Conservation (phyloP, 2,329 filamentous ascomycete species). For the Colletotrichum musae region DNA sequence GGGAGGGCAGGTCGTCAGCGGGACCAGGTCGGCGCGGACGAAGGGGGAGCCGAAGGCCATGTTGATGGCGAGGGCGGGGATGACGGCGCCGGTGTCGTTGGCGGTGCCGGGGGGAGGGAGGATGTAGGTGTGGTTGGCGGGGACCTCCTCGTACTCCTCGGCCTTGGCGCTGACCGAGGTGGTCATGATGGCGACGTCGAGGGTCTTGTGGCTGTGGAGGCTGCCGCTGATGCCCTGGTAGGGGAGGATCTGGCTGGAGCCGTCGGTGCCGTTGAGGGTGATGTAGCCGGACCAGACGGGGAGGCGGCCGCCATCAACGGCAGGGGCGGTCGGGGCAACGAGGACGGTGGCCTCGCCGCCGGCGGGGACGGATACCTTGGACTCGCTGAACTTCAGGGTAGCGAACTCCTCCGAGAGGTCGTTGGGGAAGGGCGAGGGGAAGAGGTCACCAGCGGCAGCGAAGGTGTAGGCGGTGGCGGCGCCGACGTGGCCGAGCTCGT, state of each 20-base stretch:
- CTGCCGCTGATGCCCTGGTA: slow-evolving; percentile 58
- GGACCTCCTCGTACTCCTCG: slow-evolving; percentile 44
- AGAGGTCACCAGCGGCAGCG: slow-evolving; percentile 50
- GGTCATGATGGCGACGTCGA: slow-evolving; percentile 53
- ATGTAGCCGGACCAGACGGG: slow-evolving; percentile 61
- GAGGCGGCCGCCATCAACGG: slow-evolving; percentile 52
- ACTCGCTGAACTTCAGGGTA: slow-evolving; percentile 57
- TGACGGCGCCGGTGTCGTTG: slow-evolving; percentile 47
- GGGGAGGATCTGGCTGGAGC: slow-evolving; percentile 54
- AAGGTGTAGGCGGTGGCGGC: slow-evolving; percentile 70
- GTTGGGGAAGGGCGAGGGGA: slow-evolving; percentile 61
- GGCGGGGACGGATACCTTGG: slow-evolving; percentile 59
- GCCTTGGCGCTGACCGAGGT: slow-evolving; percentile 50
- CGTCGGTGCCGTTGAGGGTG: slow-evolving; percentile 57
- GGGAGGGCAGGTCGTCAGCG: slow-evolving; percentile 49
- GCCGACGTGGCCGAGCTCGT: slow-evolving; percentile 65
- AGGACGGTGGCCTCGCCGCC: slow-evolving; percentile 60
- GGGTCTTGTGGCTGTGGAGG: slow-evolving; percentile 52
- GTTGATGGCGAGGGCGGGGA: slow-evolving; percentile 58
- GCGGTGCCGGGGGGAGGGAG: slow-evolving; percentile 58
- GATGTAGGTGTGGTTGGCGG: slow-evolving; percentile 55
- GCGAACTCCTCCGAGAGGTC: slow-evolving; percentile 59
- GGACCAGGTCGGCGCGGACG: slow-evolving; percentile 61
- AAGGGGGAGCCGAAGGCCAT: slow-evolving; percentile 62
- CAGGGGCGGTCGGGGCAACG: slow-evolving; percentile 61